Conservation (phyloP, 345 rosid genomes). For the Eucalyptus globulus region DNA sequence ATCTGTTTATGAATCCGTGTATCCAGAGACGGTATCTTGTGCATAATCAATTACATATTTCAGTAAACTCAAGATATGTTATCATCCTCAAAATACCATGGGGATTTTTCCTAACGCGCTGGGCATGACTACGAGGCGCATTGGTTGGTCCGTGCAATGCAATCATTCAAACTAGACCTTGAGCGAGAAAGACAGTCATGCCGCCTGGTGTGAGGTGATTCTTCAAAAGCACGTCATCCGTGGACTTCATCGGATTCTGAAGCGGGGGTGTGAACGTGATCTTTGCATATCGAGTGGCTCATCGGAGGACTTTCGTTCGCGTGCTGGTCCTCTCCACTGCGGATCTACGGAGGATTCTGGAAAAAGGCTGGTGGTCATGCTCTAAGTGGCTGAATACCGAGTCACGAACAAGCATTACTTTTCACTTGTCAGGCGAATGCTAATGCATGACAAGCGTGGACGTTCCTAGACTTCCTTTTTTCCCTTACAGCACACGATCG, state of each 20-base stretch:
- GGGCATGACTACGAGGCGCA: neutral
- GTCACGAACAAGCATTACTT: neutral
- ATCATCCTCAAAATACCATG: neutral
- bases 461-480: neutral
- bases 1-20: neutral
- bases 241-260: neutral
- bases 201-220: neutral
- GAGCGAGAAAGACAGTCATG: neutral
- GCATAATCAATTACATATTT: neutral
- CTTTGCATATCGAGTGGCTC: neutral
- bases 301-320: neutral
- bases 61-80: neutral
- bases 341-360: neutral
- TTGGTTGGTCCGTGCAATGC: neutral
- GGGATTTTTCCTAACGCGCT: neutral
- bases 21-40: neutral
- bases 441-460: neutral
- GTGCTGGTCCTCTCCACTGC: neutral
- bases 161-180: neutral
- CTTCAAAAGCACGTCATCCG: neutral
- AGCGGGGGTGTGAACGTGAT: neutral
- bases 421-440: neutral
- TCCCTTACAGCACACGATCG: neutral
- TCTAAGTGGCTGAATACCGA: neutral
- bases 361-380: neutral